Evolutionary conservation across 2,329 filamentous ascomycete species (phyloP).

Genomic region (Fusarium sp.): DNA sequence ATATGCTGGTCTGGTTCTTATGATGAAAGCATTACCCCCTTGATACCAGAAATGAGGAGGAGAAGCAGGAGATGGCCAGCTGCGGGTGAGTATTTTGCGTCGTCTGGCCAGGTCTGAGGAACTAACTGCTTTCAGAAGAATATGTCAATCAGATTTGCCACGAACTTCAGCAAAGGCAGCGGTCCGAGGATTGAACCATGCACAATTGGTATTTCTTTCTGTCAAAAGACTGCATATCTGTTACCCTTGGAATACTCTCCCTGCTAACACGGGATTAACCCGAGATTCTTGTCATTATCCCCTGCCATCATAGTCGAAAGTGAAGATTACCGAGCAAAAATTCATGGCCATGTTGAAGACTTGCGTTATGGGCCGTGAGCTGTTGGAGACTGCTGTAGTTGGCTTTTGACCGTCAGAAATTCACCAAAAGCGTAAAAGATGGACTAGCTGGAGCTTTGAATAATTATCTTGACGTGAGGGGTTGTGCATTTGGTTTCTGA

Average conservation of each 20-base stretch:
- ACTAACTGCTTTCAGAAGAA: not conserved
- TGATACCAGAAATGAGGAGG: not conserved
- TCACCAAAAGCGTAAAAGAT: not conserved
- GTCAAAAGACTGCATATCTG: fast-evolving
- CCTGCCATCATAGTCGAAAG: not conserved
- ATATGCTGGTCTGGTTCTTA: no score
- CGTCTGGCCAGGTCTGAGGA: fast-evolving
- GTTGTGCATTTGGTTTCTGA: fast-evolving
- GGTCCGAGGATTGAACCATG: not conserved
- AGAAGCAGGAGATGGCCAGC: not conserved
- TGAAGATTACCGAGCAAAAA: fast-evolving
- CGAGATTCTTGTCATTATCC: not conserved
- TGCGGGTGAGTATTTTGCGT: not conserved
- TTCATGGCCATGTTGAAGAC: not conserved
- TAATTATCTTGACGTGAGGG: fast-evolving
- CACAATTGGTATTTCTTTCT: not conserved
- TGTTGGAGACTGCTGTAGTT: not conserved
- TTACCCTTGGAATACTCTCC: fast-evolving
- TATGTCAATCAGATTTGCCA: not conserved
- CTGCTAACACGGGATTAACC: not conserved
- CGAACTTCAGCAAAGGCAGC: not conserved
- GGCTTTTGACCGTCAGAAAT: not conserved
- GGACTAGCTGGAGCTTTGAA: fast-evolving
- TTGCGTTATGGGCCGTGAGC: not conserved
- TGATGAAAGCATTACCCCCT: fast-evolving